These are phyloP conservation scores for Hansenula anomala DNA, from an alignment of 1,139 yeast genomes.

Conservation along the genomic window DNA sequence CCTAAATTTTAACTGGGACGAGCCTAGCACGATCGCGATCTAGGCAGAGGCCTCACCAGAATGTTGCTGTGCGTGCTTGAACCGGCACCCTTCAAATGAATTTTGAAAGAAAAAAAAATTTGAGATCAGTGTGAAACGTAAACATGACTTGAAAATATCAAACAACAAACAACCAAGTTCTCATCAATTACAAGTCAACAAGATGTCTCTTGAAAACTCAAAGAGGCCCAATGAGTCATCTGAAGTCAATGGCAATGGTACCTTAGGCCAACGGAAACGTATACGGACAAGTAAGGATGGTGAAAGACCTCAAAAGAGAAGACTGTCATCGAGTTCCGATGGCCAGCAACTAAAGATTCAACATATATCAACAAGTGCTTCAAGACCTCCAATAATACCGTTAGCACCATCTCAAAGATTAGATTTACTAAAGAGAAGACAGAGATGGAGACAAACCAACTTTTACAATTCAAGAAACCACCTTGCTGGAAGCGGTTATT, in stretches of 20 bases:
- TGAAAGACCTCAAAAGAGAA: conserved; percentile 2
- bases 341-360: background rate
- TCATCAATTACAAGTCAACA: background rate
- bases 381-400: conserved; percentile 22
- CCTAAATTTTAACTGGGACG: too few relatives aligned
- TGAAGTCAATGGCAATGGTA: background rate
- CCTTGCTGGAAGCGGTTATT: conserved; percentile 5
- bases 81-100: background rate
- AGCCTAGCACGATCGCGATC: too few relatives aligned
- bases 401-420: conserved; percentile 20
- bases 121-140: conserved; percentile 1
- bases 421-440: conserved; percentile 18
- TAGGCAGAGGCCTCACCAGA: too few relatives aligned
- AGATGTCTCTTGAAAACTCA: background rate
- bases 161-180: too few relatives aligned
- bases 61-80: background rate
- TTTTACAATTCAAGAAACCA: conserved; percentile 16
- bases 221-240: background rate
- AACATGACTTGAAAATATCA: background rate
- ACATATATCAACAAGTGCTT: background rate
- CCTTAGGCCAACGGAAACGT: background rate
- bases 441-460: conserved; percentile 21
- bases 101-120: conserved; percentile 1
- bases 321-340: conserved; percentile 7
- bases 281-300: conserved; percentile 1